Conservation (phyloP, 306 rosid species). For the Parietaria judaica region DNA sequence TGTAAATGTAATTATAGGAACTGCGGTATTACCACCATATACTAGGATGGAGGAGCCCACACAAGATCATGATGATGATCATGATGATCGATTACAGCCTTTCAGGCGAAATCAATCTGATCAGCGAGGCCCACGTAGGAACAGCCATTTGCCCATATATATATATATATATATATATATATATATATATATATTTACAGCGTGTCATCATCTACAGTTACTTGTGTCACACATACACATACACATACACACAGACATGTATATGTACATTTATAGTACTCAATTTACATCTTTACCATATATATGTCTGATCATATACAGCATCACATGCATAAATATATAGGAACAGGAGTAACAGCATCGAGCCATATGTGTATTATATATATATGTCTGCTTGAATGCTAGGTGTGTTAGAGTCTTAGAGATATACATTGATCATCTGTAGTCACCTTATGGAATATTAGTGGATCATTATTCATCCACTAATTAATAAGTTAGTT, state of each 20-base stretch:
- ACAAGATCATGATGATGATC: slow-evolving; percentile 8
- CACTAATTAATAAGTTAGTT: too few relatives aligned
- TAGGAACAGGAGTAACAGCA: too few relatives aligned
- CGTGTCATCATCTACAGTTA: neutral
- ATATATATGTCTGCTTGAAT: too few relatives aligned
- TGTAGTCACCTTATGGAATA: too few relatives aligned
- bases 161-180: neutral
- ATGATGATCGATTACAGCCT: slow-evolving; percentile 5
- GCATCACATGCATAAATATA: too few relatives aligned
- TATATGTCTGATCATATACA: too few relatives aligned
- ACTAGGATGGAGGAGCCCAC: slow-evolving; percentile 23
- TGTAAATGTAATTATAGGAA: neutral
- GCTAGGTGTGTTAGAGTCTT: too few relatives aligned
- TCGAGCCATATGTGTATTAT: too few relatives aligned
- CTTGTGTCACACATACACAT: neutral
- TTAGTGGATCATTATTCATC: too few relatives aligned
- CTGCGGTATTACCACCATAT: slow-evolving; percentile 2
- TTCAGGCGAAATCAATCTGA: slow-evolving; percentile 13
- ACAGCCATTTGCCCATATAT: slow-evolving; percentile 10
- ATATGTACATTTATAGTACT: neutral
- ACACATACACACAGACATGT: neutral
- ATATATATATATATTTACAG: neutral
- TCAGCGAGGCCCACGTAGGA: slow-evolving; percentile 13
- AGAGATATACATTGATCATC: too few relatives aligned
- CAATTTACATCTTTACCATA: too few relatives aligned